Conservation (phyloP, 495 filamentous ascomycete genomes). For the Aspergillus kassunensis region DNA sequence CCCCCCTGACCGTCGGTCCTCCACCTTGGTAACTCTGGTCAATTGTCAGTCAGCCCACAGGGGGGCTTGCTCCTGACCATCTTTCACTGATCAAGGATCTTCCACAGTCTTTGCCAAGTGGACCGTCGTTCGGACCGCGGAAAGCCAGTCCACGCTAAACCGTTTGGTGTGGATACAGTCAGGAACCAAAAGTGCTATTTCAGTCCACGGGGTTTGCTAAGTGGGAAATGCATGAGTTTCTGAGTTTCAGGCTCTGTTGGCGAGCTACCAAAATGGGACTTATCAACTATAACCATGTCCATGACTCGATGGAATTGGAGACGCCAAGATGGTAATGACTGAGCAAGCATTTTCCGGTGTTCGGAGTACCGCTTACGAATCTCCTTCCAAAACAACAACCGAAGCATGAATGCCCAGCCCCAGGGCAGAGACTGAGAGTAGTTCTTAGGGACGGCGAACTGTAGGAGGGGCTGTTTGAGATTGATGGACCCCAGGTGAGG, state of each 20-base stretch:
- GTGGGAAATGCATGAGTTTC: conserved; percentile 12
- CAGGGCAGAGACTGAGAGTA: background rate
- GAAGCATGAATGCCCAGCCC: background rate
- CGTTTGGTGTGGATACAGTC: conserved; percentile 19
- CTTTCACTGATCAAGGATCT: conserved; percentile 21
- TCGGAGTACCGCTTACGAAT: background rate
- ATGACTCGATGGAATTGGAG: too few relatives aligned
- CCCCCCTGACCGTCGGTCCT: conserved; percentile 25
- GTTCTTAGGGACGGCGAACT: background rate
- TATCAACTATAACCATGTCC: too few relatives aligned
- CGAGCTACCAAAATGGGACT: background rate
- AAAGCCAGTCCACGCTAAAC: conserved; percentile 16
- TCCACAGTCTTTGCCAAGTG: conserved; percentile 22
- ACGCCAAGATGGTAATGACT: background rate
- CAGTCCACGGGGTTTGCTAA: conserved; percentile 17
- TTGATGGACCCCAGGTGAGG: background rate
- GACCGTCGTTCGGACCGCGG: conserved; percentile 17
- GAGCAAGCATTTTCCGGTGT: background rate
- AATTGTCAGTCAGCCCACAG: conserved; percentile 5
- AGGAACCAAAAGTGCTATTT: conserved; percentile 25
- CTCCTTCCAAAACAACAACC: background rate
- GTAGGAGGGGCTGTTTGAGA: background rate
- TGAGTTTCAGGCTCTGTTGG: conserved; percentile 10
- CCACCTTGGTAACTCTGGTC: conserved; percentile 6
- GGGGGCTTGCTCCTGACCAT: conserved; percentile 2